phyloP scores from a whole-genome alignment of 208 protist species.

The Novymonas esmeraldas region DNA sequence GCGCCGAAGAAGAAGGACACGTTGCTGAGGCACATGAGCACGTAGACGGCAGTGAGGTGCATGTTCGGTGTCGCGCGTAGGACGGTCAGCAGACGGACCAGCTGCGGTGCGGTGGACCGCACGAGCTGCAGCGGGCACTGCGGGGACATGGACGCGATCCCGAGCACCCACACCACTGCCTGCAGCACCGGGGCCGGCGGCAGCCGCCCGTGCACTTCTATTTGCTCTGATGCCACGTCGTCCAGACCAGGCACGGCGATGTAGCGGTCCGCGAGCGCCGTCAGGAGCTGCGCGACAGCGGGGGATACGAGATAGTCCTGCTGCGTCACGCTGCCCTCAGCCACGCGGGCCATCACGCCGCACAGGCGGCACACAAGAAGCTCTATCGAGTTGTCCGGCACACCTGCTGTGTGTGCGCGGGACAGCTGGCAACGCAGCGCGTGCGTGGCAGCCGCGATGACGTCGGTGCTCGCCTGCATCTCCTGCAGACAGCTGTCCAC shows the following conservation, averaged over 20 bases:
- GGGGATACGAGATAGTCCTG: slow-evolving; percentile 38
- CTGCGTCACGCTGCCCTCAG: slow-evolving; percentile 34
- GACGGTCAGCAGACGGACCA: slow-evolving; percentile 54
- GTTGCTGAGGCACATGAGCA: slow-evolving; percentile 84
- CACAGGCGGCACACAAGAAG: slow-evolving; percentile 49
- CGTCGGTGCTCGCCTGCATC: slow-evolving; percentile 31
- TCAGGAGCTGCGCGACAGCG: slow-evolving; percentile 16
- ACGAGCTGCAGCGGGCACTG: slow-evolving; percentile 55
- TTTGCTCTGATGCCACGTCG: background rate
- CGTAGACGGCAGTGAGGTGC: slow-evolving; percentile 60
- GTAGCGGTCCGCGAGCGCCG: slow-evolving; percentile 24
- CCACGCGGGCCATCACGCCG: slow-evolving; percentile 43
- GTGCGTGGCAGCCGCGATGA: slow-evolving; percentile 36
- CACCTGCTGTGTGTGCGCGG: background rate
- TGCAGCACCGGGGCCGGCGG: slow-evolving; percentile 42
- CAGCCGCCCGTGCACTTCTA: slow-evolving; percentile 3
- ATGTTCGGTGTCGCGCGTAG: slow-evolving; percentile 35
- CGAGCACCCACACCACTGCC: slow-evolving; percentile 73
- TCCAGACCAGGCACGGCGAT: slow-evolving; percentile 1
- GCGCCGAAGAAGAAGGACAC: slow-evolving; percentile 78
- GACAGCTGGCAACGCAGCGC: slow-evolving; percentile 35
- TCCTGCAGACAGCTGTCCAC: slow-evolving; percentile 45
- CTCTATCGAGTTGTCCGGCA: slow-evolving; percentile 29
- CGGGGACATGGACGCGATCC: slow-evolving; percentile 58
- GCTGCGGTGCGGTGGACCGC: slow-evolving; percentile 32